These are phyloP conservation scores for Aspergillus diversus DNA, from an alignment of 495 filamentous ascomycete genomes.

Conservation along the genomic window DNA sequence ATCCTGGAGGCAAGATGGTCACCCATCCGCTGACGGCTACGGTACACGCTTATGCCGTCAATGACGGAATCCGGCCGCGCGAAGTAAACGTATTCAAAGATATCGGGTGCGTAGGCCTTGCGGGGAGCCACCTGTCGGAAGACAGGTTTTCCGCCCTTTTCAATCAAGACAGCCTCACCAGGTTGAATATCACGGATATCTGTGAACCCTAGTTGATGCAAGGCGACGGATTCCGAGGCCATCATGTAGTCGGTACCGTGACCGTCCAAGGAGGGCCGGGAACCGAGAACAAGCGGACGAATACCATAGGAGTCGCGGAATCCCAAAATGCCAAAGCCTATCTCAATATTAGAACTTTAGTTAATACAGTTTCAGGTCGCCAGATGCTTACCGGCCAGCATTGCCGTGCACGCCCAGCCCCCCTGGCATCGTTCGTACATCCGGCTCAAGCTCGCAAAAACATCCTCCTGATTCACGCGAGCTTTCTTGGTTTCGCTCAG, in stretches of 20 bases:
- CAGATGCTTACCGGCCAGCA: constrained; percentile 74
- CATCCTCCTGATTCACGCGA: constrained; percentile 87
- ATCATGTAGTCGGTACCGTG: constrained; percentile 92
- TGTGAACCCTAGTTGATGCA: constrained; percentile 83
- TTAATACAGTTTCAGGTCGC: neutral
- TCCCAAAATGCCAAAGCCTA: constrained; percentile 82
- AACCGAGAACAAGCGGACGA: constrained; percentile 83
- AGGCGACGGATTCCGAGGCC: constrained; percentile 92
- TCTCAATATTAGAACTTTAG: constrained; percentile 19
- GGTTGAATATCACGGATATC: constrained; percentile 84
- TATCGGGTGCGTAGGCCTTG: constrained; percentile 83
- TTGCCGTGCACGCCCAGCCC: constrained; percentile 85
- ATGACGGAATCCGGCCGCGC: constrained; percentile 89
- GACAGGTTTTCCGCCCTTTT: constrained; percentile 75
- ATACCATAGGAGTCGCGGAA: constrained; percentile 93
- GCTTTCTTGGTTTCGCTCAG: constrained; percentile 95
- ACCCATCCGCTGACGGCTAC: constrained; percentile 91
- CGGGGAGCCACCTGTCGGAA: constrained; percentile 74
- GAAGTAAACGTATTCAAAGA: constrained; percentile 82
- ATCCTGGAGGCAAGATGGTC: constrained; percentile 82
- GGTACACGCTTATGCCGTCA: constrained; percentile 90
- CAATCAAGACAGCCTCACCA: constrained; percentile 91
- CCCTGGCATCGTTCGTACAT: constrained; percentile 82
- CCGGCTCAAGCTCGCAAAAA: constrained; percentile 74
- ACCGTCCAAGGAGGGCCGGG: constrained; percentile 65